Evolutionary conservation across 805 yeast species (phyloP).

Genomic region (Tetrapisispora namnaoensis): DNA sequence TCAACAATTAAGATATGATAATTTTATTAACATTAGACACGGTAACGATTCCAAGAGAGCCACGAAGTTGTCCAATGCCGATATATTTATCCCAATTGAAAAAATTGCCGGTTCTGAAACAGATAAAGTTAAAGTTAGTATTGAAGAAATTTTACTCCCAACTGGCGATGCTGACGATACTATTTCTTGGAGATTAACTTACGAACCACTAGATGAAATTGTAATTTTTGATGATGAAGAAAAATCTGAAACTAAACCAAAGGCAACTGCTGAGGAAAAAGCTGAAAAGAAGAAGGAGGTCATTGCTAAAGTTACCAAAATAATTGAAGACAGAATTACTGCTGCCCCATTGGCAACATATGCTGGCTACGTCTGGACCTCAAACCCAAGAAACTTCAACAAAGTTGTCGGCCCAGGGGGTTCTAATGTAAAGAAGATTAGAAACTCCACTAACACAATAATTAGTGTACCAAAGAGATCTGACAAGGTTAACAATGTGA

Average conservation of each 20-base stretch:
- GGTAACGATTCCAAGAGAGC: constrained; percentile 45
- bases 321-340: constrained; percentile 41
- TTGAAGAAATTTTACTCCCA: constrained; percentile 29
- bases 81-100: constrained; percentile 39
- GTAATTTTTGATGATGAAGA: constrained; percentile 24
- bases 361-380: constrained; percentile 55
- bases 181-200: constrained; percentile 60
- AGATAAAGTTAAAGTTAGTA: constrained; percentile 38
- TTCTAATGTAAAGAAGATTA: constrained; percentile 48
- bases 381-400: constrained; percentile 43
- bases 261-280: constrained; percentile 32
- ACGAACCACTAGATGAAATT: constrained; percentile 27
- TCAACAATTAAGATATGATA: constrained; percentile 43
- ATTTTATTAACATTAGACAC: constrained; percentile 49
- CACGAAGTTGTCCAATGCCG: constrained; percentile 35
- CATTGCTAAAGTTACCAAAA: constrained; percentile 19
- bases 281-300: constrained; percentile 44
- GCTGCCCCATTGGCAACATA: constrained; percentile 37
- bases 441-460: constrained; percentile 47
- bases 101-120: constrained; percentile 29
- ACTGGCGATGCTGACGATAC: constrained; percentile 21
- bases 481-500: constrained; percentile 43
- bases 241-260: constrained; percentile 41
- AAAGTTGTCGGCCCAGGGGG: constrained; percentile 74
- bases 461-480: constrained; percentile 53